These are phyloP conservation scores for Penicillium capsulatum DNA, from an alignment of 2,329 filamentous ascomycete species.

Conservation along the genomic window DNA sequence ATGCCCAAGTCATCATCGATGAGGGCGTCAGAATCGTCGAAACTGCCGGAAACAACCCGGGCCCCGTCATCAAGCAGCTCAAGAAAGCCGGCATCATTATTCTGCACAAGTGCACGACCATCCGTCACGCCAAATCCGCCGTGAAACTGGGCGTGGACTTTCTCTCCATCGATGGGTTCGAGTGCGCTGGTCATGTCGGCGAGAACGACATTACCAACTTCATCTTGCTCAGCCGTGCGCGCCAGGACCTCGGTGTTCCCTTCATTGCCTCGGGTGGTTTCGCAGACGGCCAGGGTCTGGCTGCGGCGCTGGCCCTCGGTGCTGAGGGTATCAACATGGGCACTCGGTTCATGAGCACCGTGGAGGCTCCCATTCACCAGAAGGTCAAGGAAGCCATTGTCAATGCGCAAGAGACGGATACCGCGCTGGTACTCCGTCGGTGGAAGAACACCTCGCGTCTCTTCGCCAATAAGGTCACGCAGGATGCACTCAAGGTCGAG, in stretches of 20 bases:
- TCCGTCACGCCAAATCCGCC: slow-evolving; percentile 85
- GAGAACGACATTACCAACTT: slow-evolving; percentile 54
- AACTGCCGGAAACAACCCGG: slow-evolving; percentile 85
- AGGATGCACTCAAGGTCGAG: slow-evolving; percentile 78
- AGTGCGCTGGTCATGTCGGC: slow-evolving; percentile 72
- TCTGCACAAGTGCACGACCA: slow-evolving; percentile 96
- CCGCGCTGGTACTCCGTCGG: slow-evolving; percentile 76
- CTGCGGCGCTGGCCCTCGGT: slow-evolving; percentile 82
- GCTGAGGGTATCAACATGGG: slow-evolving; percentile 98
- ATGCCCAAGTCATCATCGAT: slow-evolving; percentile 87
- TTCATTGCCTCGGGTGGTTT: slow-evolving; percentile 97
- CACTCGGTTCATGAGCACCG: slow-evolving; percentile 93
- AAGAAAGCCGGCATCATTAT: slow-evolving; percentile 76
- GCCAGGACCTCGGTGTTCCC: slow-evolving; percentile 77
- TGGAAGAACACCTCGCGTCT: slow-evolving; percentile 91
- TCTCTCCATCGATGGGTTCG: slow-evolving; percentile 93
- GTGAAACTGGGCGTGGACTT: slow-evolving; percentile 96
- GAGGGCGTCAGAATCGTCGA: slow-evolving; percentile 90
- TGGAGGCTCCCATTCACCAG: slow-evolving; percentile 84
- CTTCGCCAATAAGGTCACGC: slow-evolving; percentile 84
- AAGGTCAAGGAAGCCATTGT: slow-evolving; percentile 96
- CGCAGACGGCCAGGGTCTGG: slow-evolving; percentile 87
- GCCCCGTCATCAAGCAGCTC: slow-evolving; percentile 81
- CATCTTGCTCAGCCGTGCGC: slow-evolving; percentile 71
- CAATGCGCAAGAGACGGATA: slow-evolving; percentile 82